Evolutionary conservation across 805 yeast genomes (phyloP).

Genomic region (Wickerhamomyces pijperi): DNA sequence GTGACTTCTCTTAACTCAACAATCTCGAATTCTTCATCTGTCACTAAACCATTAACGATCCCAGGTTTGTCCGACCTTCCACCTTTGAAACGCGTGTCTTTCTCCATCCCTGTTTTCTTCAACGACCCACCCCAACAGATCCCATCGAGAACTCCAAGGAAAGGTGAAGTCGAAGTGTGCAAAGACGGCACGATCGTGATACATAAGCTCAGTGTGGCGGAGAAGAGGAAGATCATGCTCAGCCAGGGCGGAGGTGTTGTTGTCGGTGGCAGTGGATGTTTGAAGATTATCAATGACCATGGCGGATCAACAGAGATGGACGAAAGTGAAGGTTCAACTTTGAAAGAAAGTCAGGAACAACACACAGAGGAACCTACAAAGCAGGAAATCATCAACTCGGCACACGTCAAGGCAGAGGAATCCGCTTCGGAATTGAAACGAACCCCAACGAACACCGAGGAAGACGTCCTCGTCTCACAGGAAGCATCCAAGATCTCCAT

Average conservation of each 20-base stretch:
- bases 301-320: slow-evolving; percentile 12
- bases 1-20: slow-evolving; percentile 1
- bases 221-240: slow-evolving; percentile 31
- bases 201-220: slow-evolving; percentile 44
- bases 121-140: slow-evolving; percentile 92
- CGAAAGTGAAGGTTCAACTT: background rate
- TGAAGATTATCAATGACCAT: slow-evolving; percentile 28
- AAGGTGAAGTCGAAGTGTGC: slow-evolving; percentile 66
- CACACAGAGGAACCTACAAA: slow-evolving; percentile 15
- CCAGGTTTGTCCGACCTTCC: slow-evolving; percentile 32
- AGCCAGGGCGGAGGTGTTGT: slow-evolving; percentile 57
- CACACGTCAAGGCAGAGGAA: too few species aligned
- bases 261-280: slow-evolving; percentile 68
- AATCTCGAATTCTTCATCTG: too few species aligned
- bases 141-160: slow-evolving; percentile 74
- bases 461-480: slow-evolving; percentile 24
- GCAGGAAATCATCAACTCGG: slow-evolving; percentile 14
- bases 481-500: slow-evolving; percentile 26
- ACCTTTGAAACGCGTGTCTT: slow-evolving; percentile 53
- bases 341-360: background rate
- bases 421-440: too few species aligned
- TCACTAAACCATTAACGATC: slow-evolving; percentile 12
- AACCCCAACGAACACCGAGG: slow-evolving; percentile 21
- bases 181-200: slow-evolving; percentile 43
- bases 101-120: slow-evolving; percentile 64